Conservation (phyloP, 306 rosid genomes). For the Medicago lupulina region DNA sequence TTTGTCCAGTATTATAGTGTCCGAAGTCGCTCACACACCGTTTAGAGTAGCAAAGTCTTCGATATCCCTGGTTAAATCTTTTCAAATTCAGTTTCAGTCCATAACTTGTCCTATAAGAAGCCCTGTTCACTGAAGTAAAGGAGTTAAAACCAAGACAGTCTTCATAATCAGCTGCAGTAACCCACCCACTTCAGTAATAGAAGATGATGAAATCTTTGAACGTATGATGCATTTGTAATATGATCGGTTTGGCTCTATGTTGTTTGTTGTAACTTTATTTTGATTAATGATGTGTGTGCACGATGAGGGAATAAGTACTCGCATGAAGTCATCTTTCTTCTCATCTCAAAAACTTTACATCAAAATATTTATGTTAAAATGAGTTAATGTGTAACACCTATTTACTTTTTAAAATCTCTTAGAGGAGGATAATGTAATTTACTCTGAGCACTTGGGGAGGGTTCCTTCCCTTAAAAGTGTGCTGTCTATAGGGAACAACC, state of each 20-base stretch:
- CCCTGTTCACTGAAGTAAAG: background rate
- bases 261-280: background rate
- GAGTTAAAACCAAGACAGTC: background rate
- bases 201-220: background rate
- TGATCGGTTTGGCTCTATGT: background rate
- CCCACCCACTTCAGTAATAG: background rate
- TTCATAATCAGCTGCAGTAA: background rate
- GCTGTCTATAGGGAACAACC: background rate
- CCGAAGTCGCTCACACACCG: background rate
- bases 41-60: background rate
- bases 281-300: background rate
- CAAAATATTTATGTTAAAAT: background rate
- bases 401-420: background rate
- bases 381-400: background rate
- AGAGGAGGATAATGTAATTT: background rate
- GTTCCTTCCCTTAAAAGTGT: too few relatives aligned
- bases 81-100: background rate
- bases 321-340: background rate
- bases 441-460: background rate
- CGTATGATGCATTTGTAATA: background rate
- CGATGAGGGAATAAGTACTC: background rate
- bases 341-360: background rate
- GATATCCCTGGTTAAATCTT: background rate
- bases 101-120: background rate
- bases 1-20: background rate